Evolutionary conservation across 352 stramenopile species (phyloP), one percentile per base, ranked within the genome.

Genomic region (Pythium scleroteichum): DNA sequence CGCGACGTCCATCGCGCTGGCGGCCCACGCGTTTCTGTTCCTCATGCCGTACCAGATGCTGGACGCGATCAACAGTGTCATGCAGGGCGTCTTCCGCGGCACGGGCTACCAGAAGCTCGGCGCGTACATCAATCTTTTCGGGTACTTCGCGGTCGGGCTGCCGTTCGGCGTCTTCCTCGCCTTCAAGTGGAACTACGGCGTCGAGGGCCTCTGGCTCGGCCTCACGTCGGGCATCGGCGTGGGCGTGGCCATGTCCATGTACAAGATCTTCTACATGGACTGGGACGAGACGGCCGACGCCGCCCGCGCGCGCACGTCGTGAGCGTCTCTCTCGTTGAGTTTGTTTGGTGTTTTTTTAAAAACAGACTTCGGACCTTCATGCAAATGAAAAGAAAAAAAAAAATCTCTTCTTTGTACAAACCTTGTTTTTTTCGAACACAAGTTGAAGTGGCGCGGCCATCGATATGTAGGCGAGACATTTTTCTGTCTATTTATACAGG

Each of bases 191-290:
- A 55, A 80, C 4, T 76, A 71, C 50, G 82, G 79, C 40, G 79
- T 94, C 23, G 79, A 90, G 64, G 85, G 82, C 10, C 74, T 94
- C 53, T 94, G 84, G 82, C 54, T 88, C 17, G 84, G 84, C 0
- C 73, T 90, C 27, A 85, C 75, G 13, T 54, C 61, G 0, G 82
- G 84, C 17, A 88, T 88, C 54, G 71, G 74, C 40, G 64, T 75
- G n/a, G 84, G 75, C 47, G 78, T 69, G 54, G 44, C 76, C 35
- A 60, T 89, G 29, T 91, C 77, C 5, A 66, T 87, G 57, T 40
- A 75, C 74, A 87, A 85, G 68, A 79, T 91, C 48, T 82, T 60
- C 41, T 52, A 72, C 45, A 88, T 71, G 0, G 49, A 87, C 53
- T 91, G 82, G 82, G 64, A 75, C 20, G 66, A 70, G 22, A 87